Conservation (phyloP, 192 early-diverging fungal genomes). For the Gaertneriomyces sp. region DNA sequence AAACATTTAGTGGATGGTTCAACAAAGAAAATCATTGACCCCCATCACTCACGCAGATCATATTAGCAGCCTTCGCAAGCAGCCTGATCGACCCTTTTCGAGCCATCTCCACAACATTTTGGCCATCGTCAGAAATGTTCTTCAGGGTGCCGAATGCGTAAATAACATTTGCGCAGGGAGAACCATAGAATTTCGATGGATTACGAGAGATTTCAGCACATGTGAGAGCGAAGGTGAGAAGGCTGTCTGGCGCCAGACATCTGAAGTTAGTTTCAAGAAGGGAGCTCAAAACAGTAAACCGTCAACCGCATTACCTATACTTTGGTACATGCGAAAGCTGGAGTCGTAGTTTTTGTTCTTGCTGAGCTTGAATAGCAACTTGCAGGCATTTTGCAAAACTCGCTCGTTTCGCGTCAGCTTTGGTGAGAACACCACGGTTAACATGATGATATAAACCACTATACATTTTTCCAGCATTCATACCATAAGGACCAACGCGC, state of each 20-base stretch:
- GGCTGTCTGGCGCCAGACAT: conserved; percentile 1
- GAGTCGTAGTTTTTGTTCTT: conserved; percentile 37
- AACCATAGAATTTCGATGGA: not conserved
- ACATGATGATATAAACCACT: not conserved
- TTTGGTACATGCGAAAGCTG: conserved; percentile 17
- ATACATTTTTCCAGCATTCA: not conserved
- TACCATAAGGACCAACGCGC: conserved; percentile 32
- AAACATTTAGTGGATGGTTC: not conserved
- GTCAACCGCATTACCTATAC: conserved; percentile 16
- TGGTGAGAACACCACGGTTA: not conserved
- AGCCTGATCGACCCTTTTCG: not conserved
- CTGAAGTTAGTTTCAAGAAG: not conserved
- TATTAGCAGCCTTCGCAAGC: not conserved
- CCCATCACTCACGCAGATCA: not conserved
- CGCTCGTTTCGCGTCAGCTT: conserved; percentile 33
- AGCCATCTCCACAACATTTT: conserved; percentile 3
- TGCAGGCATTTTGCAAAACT: conserved; percentile 33
- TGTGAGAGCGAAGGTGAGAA: not conserved
- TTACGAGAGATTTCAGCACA: not conserved
- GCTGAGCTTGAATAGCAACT: conserved; percentile 42
- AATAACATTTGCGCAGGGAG: conserved; percentile 7
- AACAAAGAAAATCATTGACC: too few species aligned
- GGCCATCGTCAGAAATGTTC: conserved; percentile 15
- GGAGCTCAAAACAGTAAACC: not conserved
- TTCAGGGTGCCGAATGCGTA: conserved; percentile 23